Base-by-base conservation (phyloP, 2,329 filamentous ascomycete genomes). In the Nakataea oryzae region DNA sequence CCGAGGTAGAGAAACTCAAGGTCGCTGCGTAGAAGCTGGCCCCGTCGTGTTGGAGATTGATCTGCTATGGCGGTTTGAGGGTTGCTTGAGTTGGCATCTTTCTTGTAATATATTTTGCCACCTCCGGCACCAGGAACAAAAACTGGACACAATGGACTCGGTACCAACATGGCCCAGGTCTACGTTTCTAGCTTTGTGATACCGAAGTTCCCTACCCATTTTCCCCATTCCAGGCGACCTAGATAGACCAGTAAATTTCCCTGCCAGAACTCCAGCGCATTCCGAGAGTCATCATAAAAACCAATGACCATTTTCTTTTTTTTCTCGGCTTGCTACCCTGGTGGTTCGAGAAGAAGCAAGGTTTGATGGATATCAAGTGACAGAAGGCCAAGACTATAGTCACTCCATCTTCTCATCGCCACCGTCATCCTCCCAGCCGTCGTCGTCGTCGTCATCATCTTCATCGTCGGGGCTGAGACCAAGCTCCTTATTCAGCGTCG, bases 1-100 rank as follows among this genome's bases (percentile, higher is more conserved):
- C 84, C 32, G 84, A 81, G 41, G 75, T 93, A 64, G 85, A 88
- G 65, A 89, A 87, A 73, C 79, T 96, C 67, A 89, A 90, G 74
- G 81, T 96, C 61, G 81, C 85, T 67, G 84, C 65, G 26, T 62
- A 50, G 50, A 21, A 13, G 30, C 7, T 13, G 14, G 21, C 8
- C 29, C 17, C 41, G 1, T 21, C 41, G 1, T 21, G 29, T 57
- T 41, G n/a, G 59, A 17, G 29, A 54, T 56, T 32, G 47, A 56
- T 57, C 14, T 61, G 29, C 54, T 32, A 61, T 24, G 59, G 28
- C 12, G 50, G 29, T 57, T 54, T 67, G 29, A 59, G 3, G 13
- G 27, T 57, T 32, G 56, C n/a, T n/a, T n/a, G n/a, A n/a, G n/a
- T n/a, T n/a, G n/a, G n/a, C n/a, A n/a, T n/a, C 41, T n/a, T 50